These are phyloP conservation scores for Daldinia loculata DNA, from an alignment of 495 filamentous ascomycete genomes.

Conservation along the genomic window DNA sequence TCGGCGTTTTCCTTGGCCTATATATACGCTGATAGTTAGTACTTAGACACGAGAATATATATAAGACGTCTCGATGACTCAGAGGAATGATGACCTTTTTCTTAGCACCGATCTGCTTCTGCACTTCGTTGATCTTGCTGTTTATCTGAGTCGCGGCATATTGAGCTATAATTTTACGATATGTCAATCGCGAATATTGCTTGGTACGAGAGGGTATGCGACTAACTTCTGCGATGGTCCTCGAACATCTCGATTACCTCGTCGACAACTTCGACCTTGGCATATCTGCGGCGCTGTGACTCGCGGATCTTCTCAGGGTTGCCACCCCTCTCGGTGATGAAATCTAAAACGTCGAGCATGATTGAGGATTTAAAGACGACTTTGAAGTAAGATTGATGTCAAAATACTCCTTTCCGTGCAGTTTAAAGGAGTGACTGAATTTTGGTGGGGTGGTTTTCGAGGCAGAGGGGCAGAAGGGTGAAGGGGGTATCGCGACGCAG, in stretches of 20 bases:
- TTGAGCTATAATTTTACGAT: conserved; percentile 60
- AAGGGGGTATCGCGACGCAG: conserved; percentile 11
- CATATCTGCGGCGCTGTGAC: conserved; percentile 82
- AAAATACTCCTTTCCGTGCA: conserved; percentile 13
- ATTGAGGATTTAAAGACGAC: neutral
- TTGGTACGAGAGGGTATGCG: neutral
- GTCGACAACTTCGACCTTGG: conserved; percentile 83
- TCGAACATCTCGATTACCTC: conserved; percentile 88
- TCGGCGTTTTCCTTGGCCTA: conserved; percentile 86
- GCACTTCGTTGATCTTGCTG: conserved; percentile 82
- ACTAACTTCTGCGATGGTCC: conserved; percentile 80
- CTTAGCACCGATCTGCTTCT: conserved; percentile 89
- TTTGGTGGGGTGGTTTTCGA: conserved; percentile 40
- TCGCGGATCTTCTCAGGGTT: conserved; percentile 89
- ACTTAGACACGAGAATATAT: neutral
- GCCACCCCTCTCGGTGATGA: conserved; percentile 87
- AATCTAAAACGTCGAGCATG: conserved; percentile 84
- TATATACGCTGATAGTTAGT: conserved; percentile 10
- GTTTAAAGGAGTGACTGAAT: conserved; percentile 26
- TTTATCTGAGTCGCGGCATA: conserved; percentile 83
- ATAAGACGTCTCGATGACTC: conserved; percentile 24
- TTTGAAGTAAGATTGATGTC: neutral
- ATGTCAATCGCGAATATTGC: neutral
- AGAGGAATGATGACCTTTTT: conserved; percentile 74
- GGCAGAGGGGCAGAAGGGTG: conserved; percentile 35